Evolutionary conservation across 768 basidiomycete species (phyloP).

Genomic region (Mycena filopes): DNA sequence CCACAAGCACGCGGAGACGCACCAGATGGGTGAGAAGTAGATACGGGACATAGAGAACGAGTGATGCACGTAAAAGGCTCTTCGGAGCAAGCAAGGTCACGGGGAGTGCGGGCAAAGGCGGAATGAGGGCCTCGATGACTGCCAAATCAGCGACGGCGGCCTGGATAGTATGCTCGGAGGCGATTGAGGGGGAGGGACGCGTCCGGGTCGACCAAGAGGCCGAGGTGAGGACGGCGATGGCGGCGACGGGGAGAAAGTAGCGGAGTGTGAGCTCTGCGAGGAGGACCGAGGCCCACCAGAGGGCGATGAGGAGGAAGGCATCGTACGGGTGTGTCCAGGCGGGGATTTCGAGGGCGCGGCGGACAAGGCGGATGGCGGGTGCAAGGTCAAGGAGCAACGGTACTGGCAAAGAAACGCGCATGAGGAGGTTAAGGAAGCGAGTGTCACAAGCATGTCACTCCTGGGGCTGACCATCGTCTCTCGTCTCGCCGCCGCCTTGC

Average conservation of each 20-base stretch:
- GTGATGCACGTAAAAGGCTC: constrained; percentile 65
- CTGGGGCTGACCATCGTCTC: constrained; percentile 28
- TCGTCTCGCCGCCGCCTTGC: constrained; percentile 29
- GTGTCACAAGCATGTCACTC: constrained; percentile 26
- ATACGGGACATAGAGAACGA: constrained; percentile 71
- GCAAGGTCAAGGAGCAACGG: constrained; percentile 70
- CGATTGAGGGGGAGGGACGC: constrained; percentile 40
- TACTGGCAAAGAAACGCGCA: constrained; percentile 36
- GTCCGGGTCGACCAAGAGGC: constrained; percentile 34
- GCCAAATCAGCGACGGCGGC: constrained; percentile 72
- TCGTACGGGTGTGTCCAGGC: constrained; percentile 74
- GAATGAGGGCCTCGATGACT: constrained; percentile 69
- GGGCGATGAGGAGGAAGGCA: constrained; percentile 71
- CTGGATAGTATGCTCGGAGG: constrained; percentile 68
- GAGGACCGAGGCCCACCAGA: constrained; percentile 85
- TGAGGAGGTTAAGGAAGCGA: not conserved
- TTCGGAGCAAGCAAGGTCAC: constrained; percentile 41
- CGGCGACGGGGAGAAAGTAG: constrained; percentile 66
- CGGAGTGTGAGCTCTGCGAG: constrained; percentile 61
- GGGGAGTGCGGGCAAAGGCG: constrained; percentile 47
- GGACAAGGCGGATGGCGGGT: constrained; percentile 57
- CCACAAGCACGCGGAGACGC: constrained; percentile 70
- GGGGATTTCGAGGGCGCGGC: constrained; percentile 57
- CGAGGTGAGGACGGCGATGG: constrained; percentile 46
- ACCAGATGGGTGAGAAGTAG: constrained; percentile 71